Evolutionary conservation across 495 filamentous ascomycete species (phyloP).

Genomic region (Penicillium waksmanii): DNA sequence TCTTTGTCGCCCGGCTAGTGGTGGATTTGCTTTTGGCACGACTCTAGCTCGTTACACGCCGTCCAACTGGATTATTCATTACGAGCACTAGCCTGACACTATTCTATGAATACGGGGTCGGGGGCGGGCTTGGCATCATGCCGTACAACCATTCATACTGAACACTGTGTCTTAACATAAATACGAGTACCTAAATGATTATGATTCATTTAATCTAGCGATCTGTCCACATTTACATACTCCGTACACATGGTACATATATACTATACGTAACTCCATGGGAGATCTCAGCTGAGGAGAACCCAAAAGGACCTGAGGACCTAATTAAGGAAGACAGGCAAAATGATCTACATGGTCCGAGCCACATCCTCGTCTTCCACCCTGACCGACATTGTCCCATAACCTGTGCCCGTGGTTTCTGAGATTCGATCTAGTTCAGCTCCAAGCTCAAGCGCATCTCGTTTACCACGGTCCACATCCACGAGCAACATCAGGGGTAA

Average conservation of each 20-base stretch:
- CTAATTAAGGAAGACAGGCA: neutral
- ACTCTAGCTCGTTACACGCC: neutral
- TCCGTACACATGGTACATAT: no score
- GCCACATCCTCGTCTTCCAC: neutral
- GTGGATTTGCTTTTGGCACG: constrained; percentile 3
- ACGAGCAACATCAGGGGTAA: constrained; percentile 83
- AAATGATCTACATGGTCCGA: neutral
- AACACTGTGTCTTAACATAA: no score
- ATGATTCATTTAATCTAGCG: no score
- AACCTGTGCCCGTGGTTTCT: constrained; percentile 19
- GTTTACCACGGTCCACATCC: constrained; percentile 85
- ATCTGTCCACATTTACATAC: no score
- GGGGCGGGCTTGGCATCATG: neutral
- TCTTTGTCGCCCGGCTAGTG: neutral
- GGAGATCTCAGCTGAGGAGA: no score
- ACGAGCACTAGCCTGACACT: neutral
- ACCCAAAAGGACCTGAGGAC: no score
- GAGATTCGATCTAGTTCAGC: constrained; percentile 58
- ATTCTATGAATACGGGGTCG: neutral
- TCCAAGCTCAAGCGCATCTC: constrained; percentile 73
- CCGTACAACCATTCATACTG: neutral
- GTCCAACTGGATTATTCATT: neutral
- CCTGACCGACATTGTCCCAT: constrained; percentile 29
- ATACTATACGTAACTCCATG: no score
- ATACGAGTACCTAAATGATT: no score